Percentiles rank a stretch among this genome's conserved stretches.
phyloP scores from a whole-genome alignment of 2,329 filamentous ascomycete species.

The Pseudocercospora musae region DNA sequence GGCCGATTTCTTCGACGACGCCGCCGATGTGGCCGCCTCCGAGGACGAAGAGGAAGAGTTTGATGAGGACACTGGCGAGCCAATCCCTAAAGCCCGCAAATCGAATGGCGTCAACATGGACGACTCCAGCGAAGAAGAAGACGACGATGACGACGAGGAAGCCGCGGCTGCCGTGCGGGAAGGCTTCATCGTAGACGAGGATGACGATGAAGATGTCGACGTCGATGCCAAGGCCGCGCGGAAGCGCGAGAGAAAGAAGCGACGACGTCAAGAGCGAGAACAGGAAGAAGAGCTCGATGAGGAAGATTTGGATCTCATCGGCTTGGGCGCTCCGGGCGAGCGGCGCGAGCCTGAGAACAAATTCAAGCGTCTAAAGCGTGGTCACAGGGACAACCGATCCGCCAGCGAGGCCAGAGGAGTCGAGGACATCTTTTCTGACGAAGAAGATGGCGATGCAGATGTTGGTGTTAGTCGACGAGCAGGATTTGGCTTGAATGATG shows the following conservation, averaged over 20 bases:
- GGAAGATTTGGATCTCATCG: constrained; percentile 93
- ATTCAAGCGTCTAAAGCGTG: constrained; percentile 94
- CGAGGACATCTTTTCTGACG: constrained; percentile 91
- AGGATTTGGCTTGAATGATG: constrained; percentile 59
- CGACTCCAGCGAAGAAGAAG: constrained; percentile 89
- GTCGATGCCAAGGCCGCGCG: constrained; percentile 59
- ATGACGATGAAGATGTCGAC: constrained; percentile 76
- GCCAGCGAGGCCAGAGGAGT: constrained; percentile 67
- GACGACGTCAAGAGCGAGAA: constrained; percentile 71
- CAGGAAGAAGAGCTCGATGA: constrained; percentile 86
- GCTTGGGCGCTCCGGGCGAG: constrained; percentile 71
- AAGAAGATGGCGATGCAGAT: constrained; percentile 67
- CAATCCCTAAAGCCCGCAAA: constrained; percentile 39
- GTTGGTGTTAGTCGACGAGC: constrained; percentile 41
- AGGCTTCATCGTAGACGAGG: constrained; percentile 94
- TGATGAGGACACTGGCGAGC: constrained; percentile 70
- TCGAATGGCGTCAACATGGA: constrained; percentile 52
- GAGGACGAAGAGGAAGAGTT: constrained; percentile 82
- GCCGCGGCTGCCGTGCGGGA: constrained; percentile 74
- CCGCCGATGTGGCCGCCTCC: constrained; percentile 82
- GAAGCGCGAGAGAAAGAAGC: constrained; percentile 70
- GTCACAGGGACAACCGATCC: constrained; percentile 69
- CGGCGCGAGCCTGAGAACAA: constrained; percentile 69
- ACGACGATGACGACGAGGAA: constrained; percentile 82
- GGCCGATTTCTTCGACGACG: constrained; percentile 66